Conservation (phyloP, 1,284 basidiomycete species). For the Puccinia triticina region DNA sequence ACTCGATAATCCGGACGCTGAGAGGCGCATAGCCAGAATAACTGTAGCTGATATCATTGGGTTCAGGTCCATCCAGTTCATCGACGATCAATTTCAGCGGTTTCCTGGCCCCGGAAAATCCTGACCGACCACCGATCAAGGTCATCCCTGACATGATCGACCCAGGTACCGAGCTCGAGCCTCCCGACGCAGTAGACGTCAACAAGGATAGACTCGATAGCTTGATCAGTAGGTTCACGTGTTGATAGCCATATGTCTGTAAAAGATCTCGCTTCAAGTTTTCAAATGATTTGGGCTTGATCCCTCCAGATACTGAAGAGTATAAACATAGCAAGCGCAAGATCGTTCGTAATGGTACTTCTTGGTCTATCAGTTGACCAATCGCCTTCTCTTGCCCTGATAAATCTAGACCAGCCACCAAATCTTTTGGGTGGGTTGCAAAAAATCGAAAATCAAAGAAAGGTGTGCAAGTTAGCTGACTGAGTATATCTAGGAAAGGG, state of each 20-base stretch:
- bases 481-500: slow-evolving; percentile 56
- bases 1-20: slow-evolving; percentile 75
- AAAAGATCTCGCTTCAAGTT: slow-evolving; percentile 86
- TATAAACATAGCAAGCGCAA: slow-evolving; percentile 82
- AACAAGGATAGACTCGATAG: slow-evolving; percentile 69
- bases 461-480: neutral
- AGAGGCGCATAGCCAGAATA: slow-evolving; percentile 97
- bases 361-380: slow-evolving; percentile 82
- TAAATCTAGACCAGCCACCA: slow-evolving; percentile 84
- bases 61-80: slow-evolving; percentile 70
- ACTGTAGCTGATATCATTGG: slow-evolving; percentile 90
- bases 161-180: slow-evolving; percentile 52
- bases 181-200: slow-evolving; percentile 67
- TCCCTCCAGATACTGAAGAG: slow-evolving; percentile 78
- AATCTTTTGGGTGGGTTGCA: slow-evolving; percentile 65
- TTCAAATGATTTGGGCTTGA: slow-evolving; percentile 84
- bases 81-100: slow-evolving; percentile 89
- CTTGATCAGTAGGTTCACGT: slow-evolving; percentile 76
- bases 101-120: slow-evolving; percentile 75
- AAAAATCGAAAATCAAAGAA: neutral
- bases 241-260: slow-evolving; percentile 91
- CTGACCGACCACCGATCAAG: slow-evolving; percentile 59
- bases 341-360: slow-evolving; percentile 75
- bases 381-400: slow-evolving; percentile 75
- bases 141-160: slow-evolving; percentile 39